Base-by-base conservation (phyloP, 768 basidiomycete genomes). In the Tylopilus vinaceipallidus region DNA sequence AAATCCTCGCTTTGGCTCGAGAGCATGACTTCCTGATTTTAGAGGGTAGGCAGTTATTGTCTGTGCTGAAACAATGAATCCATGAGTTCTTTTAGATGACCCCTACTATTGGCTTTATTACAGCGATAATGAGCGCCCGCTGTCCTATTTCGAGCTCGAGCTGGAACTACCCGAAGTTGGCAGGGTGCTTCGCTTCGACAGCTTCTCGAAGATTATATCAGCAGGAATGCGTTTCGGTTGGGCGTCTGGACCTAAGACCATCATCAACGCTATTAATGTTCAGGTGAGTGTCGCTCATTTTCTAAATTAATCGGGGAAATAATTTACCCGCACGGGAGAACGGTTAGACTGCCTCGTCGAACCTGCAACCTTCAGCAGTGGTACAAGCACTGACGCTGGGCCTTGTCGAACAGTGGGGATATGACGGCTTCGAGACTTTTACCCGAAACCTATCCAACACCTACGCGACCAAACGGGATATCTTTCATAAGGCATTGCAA, bases 131-230 rank as follows among this genome's bases (percentile, higher is more conserved):
- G 27, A 29, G n/a, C 3, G 6, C n/a, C 12, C 80, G 20, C 80
- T 84, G 3, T 87, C 83, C 3, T 94, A 92, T 69, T 88, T 91
- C 64, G 74, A 80, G 35, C 76, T 91, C 38, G 91, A 94, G 65
- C 71, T 67, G 10, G 75, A 79, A 39, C 76, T 80, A 60, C 74
- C 75, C 3, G 76, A 82, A 56, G 76, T 78, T n/a, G 91, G 90
- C 2, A 78, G 83, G 14, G 86, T 91, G 24, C 59, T 93, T 37
- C 80, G 90, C 43, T 90, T 95, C 62, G 92, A 94, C 62, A 86
- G 84, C 62, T 75, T 94, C 52, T 88, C 84, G 49, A 95, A 95
- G 72, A 75, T 92, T 30, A 73, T 84, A 22, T 83, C 81, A 30
- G 77, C 79, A 22, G 86, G 85, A 23, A 79, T 88, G 58, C 79